Evolutionary conservation across 768 basidiomycete genomes (phyloP), one percentile per base, ranked within the genome.

Genomic region (Suillus ampliporus): DNA sequence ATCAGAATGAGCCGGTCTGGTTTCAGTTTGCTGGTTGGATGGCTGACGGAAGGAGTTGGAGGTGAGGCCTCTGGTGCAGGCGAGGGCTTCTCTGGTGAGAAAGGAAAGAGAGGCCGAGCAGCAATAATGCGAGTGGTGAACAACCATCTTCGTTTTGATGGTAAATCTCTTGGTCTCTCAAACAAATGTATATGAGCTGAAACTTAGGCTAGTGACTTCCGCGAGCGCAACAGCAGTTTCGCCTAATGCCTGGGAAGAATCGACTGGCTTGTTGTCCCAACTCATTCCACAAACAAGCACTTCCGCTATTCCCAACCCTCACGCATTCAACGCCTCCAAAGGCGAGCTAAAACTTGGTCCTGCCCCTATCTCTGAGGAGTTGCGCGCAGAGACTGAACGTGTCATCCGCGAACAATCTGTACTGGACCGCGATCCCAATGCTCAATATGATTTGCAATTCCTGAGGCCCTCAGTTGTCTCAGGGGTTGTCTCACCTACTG

Each of bases 101-200:
- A 85, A 61, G 94, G 93, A 21, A 89, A 90, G 70, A 81, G 95
- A 64, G 94, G 95, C 6, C 83, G 97, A 68, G 89, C 94, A 57
- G 86, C 94, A 11, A 90, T 99, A 48, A 90, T 98, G 87, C 87
- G 90, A 47, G 94, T 99, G 41, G 90, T 99, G 26, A 97, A 97
- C 73, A 96, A 95, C 73, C 90, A 95, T 71, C 82, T 99, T 40
- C 87, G 88, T 44, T 93, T 99, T 66, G 91, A 96, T 69, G 93
- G 96, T 96, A 77, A 80, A 73, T 57, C 40, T 35, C 60, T 47
- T 54, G 17, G 41, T 23, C 21, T 46, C 15, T 26, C 44, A 2
- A 28, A 23, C 23, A 48, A 26, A 26, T 62, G 59, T 43, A 41
- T 41, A 60, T 38, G 40, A 26, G 58, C 50, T 47, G 68, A 61